Conservation (phyloP, 192 early-diverging fungal species). For the Allomyces macrogynus region DNA sequence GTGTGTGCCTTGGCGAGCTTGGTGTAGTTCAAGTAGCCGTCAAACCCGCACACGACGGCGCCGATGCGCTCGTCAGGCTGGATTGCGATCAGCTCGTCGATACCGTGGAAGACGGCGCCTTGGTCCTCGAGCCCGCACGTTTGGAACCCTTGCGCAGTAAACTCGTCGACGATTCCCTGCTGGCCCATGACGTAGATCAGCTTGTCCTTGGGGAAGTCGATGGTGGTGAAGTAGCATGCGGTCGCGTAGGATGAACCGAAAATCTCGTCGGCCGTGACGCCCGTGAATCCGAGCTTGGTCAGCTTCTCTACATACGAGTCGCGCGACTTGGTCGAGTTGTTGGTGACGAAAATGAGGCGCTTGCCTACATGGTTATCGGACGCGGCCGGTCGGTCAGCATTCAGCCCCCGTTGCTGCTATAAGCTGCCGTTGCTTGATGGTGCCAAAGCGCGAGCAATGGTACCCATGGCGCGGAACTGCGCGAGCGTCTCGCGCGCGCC, state of each 20-base stretch:
- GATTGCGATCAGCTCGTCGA: slow-evolving; percentile 9
- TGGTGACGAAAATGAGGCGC: slow-evolving; percentile 86
- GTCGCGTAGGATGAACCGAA: slow-evolving; percentile 84
- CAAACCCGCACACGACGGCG: slow-evolving; percentile 85
- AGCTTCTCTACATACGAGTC: slow-evolving; percentile 65
- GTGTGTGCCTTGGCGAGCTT: slow-evolving; percentile 82
- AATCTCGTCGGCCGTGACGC: slow-evolving; percentile 49
- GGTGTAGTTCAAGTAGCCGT: slow-evolving; percentile 75
- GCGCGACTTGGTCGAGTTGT: slow-evolving; percentile 87
- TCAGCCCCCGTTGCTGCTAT: slow-evolving; percentile 3
- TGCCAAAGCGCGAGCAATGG: neutral
- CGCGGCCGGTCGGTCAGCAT: neutral
- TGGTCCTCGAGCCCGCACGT: slow-evolving; percentile 23
- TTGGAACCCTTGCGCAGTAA: slow-evolving; percentile 54
- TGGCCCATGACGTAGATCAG: slow-evolving; percentile 83
- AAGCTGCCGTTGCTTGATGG: neutral
- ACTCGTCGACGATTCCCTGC: slow-evolving; percentile 68
- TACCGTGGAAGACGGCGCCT: too few species aligned
- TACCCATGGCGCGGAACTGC: slow-evolving; percentile 47
- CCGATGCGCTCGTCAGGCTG: slow-evolving; percentile 29
- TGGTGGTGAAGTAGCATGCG: slow-evolving; percentile 71
- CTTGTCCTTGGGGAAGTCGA: slow-evolving; percentile 65
- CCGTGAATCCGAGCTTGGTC: slow-evolving; percentile 47
- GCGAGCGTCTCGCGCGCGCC: slow-evolving; percentile 48
- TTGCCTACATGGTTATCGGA: slow-evolving; percentile 33